Evolutionary conservation across 208 protist species (phyloP), one percentile per base, ranked within the genome.

Genomic region (Trypanosoma conorhini): DNA sequence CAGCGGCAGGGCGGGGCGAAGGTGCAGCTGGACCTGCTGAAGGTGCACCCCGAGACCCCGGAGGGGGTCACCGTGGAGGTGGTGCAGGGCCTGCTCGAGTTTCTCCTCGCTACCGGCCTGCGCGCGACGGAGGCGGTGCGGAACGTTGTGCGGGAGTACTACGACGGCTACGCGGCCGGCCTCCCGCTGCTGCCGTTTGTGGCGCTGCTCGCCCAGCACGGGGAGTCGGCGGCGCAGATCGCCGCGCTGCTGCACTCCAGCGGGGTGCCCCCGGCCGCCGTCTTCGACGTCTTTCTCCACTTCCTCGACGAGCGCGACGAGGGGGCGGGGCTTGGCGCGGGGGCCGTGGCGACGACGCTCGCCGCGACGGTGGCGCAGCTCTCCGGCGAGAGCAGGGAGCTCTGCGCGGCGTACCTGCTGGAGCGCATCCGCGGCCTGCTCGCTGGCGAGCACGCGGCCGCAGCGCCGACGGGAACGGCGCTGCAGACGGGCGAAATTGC

Each of bases 11-110:
- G 91, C 59, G 91, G 91, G 33, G 85, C 82, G 48, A 89, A 79
- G 63, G 74, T 93, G 7, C 82, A 96, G 83, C 70, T 96, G n/a
- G 88, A 96, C 62, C 60, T 96, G 21, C 70, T 96, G 28, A 90
- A 91, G 75, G 85, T 91, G 7, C 79, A 92, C 73, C 57, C 79
- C 1, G 83, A 89, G 58, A 67, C 83, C 0, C 72, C 81, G 0
- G 77, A 82, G 63, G 62, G 70, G 35, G 68, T 85, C 33, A 85
- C 87, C 17, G 51, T 76, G 13, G 75, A 79, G 31, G 81, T 87
- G 26, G 67, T 96, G 22, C 76, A 80, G 26, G 87, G 88, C 52
- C 64, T 96, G 26, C 78, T 81, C n/a, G 82, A 76, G 12, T 69
- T 67, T 59, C 62, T 75, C 35, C 33, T 67, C 12, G 24, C 55